A percentile compares a stretch with the other conserved stretches of the same genome.
Conservation (phyloP, 2,329 filamentous ascomycete genomes). For the Beauveria asiatica region DNA sequence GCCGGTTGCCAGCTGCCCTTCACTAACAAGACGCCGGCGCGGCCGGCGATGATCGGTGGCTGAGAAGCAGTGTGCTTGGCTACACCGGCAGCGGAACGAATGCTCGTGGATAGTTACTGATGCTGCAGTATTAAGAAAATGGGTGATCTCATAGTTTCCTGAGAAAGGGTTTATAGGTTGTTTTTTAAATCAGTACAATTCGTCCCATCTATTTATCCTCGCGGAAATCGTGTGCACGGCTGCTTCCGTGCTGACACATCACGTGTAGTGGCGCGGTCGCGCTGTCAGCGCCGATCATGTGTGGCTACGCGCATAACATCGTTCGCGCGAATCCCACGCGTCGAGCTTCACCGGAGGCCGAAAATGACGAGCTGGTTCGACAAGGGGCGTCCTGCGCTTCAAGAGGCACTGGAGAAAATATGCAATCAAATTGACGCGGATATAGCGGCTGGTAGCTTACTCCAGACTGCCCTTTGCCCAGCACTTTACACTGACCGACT, state of each 20-base stretch:
- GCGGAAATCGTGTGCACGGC: background rate
- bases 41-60: background rate
- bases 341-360: background rate
- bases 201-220: background rate
- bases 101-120: no score
- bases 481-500: background rate
- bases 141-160: no score
- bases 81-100: background rate
- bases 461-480: background rate
- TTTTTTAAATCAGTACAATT: background rate
- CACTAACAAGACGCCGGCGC: background rate
- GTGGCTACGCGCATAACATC: slow-evolving; percentile 1
- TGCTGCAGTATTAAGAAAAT: no score
- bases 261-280: slow-evolving; percentile 1
- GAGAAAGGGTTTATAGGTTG: background rate
- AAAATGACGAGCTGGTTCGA: slow-evolving; percentile 33
- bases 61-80: background rate
- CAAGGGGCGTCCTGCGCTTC: slow-evolving; percentile 30
- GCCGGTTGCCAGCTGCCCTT: background rate
- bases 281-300: background rate
- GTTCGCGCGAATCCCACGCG: background rate
- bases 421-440: slow-evolving; percentile 33
- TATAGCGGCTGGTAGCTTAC: slow-evolving; percentile 25
- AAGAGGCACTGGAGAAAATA: slow-evolving; percentile 30
- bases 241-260: background rate